A percentile compares a stretch with the other conserved stretches of the same genome.
Conservation (phyloP, 179 eudicot genomes). For the Heliamphora pulchella region DNA sequence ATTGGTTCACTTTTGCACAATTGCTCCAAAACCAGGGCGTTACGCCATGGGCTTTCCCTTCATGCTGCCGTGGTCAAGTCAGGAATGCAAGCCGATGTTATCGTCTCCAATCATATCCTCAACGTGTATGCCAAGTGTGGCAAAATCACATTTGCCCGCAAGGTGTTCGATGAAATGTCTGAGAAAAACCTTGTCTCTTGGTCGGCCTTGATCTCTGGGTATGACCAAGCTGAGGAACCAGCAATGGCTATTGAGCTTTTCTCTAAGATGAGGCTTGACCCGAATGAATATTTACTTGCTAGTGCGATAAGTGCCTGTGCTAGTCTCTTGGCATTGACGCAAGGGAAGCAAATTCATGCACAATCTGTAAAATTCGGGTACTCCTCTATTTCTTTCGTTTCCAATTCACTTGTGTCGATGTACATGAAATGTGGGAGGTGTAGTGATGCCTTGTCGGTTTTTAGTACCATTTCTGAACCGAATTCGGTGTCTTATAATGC, state of each 20-base stretch:
- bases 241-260: constrained; percentile 28
- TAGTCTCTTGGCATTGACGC: constrained; percentile 21
- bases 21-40: constrained; percentile 33
- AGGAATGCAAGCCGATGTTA: constrained; percentile 24
- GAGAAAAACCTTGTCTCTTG: constrained; percentile 51
- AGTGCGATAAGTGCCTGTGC: constrained; percentile 57
- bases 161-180: constrained; percentile 49
- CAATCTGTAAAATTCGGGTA: constrained; percentile 32
- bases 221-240: constrained; percentile 36
- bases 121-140: constrained; percentile 56
- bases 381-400: constrained; percentile 32
- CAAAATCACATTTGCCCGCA: constrained; percentile 24
- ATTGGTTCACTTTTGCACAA: constrained; percentile 35
- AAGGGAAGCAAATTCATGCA: constrained; percentile 45
- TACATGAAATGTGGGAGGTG: constrained; percentile 46
- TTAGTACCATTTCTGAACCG: constrained; percentile 14
- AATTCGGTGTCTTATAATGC: constrained; percentile 44
- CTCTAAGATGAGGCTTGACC: constrained; percentile 24
- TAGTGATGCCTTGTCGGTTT: constrained; percentile 38
- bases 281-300: constrained; percentile 48
- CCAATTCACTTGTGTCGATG: constrained; percentile 46
- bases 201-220: constrained; percentile 56
- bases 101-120: constrained; percentile 38
- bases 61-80: constrained; percentile 42
- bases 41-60: constrained; percentile 30